Evolutionary conservation across 441 rosid species (phyloP).

Genomic region (Rhodomyrtus psidioides): DNA sequence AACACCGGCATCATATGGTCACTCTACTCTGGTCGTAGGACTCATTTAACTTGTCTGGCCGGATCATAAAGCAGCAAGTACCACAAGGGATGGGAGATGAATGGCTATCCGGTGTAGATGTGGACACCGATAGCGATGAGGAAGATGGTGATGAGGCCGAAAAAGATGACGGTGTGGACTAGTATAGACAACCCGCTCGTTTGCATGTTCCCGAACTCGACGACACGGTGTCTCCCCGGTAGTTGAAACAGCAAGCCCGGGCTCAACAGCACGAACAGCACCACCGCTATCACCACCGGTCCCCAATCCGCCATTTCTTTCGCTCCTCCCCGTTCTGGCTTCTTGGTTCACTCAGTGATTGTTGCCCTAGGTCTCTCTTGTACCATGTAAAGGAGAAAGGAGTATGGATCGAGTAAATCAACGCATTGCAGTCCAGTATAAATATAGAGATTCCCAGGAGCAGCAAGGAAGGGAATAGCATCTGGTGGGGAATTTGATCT

Average conservation of each 20-base stretch:
- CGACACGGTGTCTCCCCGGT: neutral
- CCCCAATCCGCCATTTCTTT: constrained; percentile 12
- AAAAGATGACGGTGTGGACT: constrained; percentile 9
- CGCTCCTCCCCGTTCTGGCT: neutral
- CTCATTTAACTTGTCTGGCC: neutral
- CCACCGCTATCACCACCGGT: constrained; percentile 9
- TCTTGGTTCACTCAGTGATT: neutral
- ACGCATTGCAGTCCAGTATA: neutral
- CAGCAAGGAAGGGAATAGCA: neutral
- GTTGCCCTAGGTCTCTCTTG: neutral
- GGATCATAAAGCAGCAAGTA: neutral
- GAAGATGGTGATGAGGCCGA: constrained; percentile 12
- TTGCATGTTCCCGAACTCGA: constrained; percentile 3
- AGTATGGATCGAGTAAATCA: neutral
- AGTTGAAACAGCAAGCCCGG: constrained; percentile 13
- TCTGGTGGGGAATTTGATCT: neutral
- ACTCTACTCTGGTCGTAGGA: neutral
- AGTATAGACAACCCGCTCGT: constrained; percentile 7
- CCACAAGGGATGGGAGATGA: neutral
- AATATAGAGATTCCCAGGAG: neutral
- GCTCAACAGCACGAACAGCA: constrained; percentile 6
- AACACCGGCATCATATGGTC: neutral
- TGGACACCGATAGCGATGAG: constrained; percentile 9
- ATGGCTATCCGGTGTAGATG: constrained; percentile 8
- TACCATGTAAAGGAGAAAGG: neutral